Base-by-base conservation (phyloP, 2,329 filamentous ascomycete genomes). In the Davidsoniella virescens region DNA sequence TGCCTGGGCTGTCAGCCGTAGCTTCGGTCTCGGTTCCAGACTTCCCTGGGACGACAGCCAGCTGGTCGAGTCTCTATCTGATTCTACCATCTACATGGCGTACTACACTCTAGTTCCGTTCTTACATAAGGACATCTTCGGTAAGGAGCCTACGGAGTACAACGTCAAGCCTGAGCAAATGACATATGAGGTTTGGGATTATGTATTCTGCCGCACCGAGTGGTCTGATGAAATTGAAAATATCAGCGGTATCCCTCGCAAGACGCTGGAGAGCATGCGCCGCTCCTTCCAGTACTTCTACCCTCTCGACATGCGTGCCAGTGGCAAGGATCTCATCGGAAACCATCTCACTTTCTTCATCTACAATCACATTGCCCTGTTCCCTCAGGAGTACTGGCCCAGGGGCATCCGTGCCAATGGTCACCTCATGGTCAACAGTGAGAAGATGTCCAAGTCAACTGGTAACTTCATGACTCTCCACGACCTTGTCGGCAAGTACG, bases 401-500 rank as follows among this genome's bases (percentile, higher is more conserved):
- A 76, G 75, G 47, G 80, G 80, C 55, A 75, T 96, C 57, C 83
- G 92, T 56, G 81, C 84, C 55, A 98, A 98, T 62, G 92, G 92
- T 1, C 90, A 96, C 67, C 69, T 96, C 60, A 78, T 94, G 65
- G 73, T 98, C 56, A 98, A 98, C 63, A 90, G 90, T 46, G 86
- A 94, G 63, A 98, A 98, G 76, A 98, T 98, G 92, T 84, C 80
- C 64, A 98, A 98, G 71, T 90, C 83, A 49, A 95, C 88, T 0
- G 92, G 92, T 55, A 98, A 96, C 69, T 98, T 98, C 71, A 73
- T 98, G 64, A 96, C 92, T 9, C 72, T 96, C 48, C 76, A 80
- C 49, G 85, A 95, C 55, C 76, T 88, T 26, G 82, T 90, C 12
- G 75, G 80, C 58, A 98, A 98, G 65, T 98, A 92, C 59, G 92